A percentile compares a stretch with the other conserved stretches of the same genome.
Conservation (phyloP, 495 filamentous ascomycete genomes). For the Neurospora terricola region DNA sequence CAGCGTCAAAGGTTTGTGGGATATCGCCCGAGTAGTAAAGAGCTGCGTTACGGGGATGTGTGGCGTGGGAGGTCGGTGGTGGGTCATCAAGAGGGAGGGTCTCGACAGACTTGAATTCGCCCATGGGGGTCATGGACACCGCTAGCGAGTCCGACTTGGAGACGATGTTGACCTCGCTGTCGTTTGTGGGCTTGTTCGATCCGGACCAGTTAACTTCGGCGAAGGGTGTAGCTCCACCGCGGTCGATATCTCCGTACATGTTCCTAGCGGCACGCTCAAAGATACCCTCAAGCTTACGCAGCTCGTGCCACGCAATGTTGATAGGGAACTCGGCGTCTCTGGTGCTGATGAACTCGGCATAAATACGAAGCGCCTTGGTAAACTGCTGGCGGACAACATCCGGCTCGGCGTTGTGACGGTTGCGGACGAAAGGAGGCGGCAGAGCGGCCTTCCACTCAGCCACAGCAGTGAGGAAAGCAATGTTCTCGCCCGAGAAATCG, state of each 20-base stretch:
- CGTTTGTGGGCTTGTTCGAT: neutral
- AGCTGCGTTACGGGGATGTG: neutral
- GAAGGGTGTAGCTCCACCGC: slow-evolving; percentile 14
- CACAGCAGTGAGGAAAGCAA: slow-evolving; percentile 52
- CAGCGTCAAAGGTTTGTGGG: slow-evolving; percentile 38
- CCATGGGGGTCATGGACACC: neutral
- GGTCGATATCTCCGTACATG: slow-evolving; percentile 5
- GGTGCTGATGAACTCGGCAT: slow-evolving; percentile 44
- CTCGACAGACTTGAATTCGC: neutral
- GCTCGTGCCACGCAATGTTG: slow-evolving; percentile 41
- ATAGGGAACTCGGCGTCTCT: slow-evolving; percentile 51
- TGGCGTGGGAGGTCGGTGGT: neutral
- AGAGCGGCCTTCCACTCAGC: slow-evolving; percentile 41
- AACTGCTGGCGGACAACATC: slow-evolving; percentile 31
- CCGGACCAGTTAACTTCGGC: slow-evolving; percentile 7
- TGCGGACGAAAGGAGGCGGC: slow-evolving; percentile 10
- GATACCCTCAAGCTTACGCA: slow-evolving; percentile 19
- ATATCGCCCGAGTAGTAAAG: slow-evolving; percentile 25
- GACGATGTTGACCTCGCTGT: slow-evolving; percentile 12
- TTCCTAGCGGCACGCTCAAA: slow-evolving; percentile 23
- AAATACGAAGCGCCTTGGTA: slow-evolving; percentile 46
- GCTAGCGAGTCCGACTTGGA: neutral
- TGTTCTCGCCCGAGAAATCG: slow-evolving; percentile 61
- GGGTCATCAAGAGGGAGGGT: neutral
- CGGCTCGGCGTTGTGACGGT: slow-evolving; percentile 6